Percentiles rank a stretch among this genome's conserved stretches.
Evolutionary conservation across 2,329 filamentous ascomycete genomes (phyloP).

Genomic region (Talaromyces sp.): DNA sequence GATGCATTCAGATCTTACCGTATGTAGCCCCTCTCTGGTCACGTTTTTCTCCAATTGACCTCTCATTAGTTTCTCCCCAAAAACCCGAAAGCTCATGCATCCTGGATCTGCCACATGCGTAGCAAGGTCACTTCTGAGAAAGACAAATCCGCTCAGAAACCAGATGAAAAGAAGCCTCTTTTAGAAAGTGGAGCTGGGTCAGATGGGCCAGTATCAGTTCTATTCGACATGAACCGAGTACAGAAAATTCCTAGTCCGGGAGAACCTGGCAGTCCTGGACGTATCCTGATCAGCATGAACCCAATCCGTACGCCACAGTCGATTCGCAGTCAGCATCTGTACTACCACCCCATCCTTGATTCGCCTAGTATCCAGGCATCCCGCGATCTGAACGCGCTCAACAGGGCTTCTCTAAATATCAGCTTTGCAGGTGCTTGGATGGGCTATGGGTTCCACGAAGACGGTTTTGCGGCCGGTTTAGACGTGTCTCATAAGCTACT

Average conservation of each 20-base stretch:
- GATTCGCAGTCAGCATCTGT: background rate
- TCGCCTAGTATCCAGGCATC: background rate
- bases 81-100: background rate
- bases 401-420: background rate
- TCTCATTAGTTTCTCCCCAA: background rate
- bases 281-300: background rate
- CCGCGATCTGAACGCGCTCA: background rate
- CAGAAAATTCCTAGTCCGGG: constrained; percentile 1
- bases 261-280: background rate
- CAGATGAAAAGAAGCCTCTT: no score
- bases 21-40: background rate
- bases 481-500: background rate
- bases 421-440: constrained; percentile 9
- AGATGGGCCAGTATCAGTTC: background rate
- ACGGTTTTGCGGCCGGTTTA: constrained; percentile 1
- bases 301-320: background rate
- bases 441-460: constrained; percentile 6
- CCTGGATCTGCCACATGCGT: background rate
- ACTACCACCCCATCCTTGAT: constrained; percentile 2
- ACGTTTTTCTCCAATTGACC: background rate
- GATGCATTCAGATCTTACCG: constrained; percentile 2
- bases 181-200: no score
- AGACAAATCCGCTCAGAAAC: background rate
- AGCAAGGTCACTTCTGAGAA: background rate
- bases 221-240: constrained; percentile 4